Evolutionary conservation across 2,329 filamentous ascomycete species (phyloP).

Genomic region (Daldinia sp.): DNA sequence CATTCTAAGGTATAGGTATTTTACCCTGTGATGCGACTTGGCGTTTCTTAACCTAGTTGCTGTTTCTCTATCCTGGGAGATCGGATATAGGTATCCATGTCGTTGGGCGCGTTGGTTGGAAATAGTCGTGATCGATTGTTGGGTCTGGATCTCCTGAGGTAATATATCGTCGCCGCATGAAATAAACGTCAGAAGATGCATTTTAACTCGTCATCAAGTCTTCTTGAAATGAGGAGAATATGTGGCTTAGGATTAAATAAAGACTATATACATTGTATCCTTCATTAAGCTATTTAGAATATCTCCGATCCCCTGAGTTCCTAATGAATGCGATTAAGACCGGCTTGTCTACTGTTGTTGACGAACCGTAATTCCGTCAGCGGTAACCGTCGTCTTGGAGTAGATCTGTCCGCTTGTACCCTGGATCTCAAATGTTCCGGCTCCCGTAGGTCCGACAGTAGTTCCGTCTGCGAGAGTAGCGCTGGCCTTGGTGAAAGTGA

Average conservation of each 20-base stretch:
- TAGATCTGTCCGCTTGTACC: conserved; percentile 33
- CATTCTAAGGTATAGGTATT: no score
- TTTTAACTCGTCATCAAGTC: background rate
- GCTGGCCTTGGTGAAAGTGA: conserved; percentile 20
- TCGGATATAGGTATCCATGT: background rate
- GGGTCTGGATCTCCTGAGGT: background rate
- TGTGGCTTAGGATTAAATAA: background rate
- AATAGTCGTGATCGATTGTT: background rate
- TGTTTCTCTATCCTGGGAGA: background rate
- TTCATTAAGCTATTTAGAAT: background rate
- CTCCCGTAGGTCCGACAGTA: conserved; percentile 7
- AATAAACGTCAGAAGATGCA: background rate
- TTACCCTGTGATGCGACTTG: conserved; percentile 1
- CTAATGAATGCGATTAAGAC: background rate
- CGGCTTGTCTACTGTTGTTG: conserved; percentile 1
- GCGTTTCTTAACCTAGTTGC: conserved; percentile 1
- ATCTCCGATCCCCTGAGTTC: background rate
- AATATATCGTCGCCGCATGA: background rate
- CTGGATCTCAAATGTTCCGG: conserved; percentile 30
- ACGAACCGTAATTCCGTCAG: conserved; percentile 3
- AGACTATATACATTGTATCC: background rate
- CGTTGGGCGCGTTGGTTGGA: background rate
- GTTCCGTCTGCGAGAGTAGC: conserved; percentile 25
- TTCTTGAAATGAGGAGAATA: no score
- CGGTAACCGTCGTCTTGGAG: conserved; percentile 16